Evolutionary conservation across 192 early-diverging fungal species (phyloP), one percentile per base, ranked within the genome.

Genomic region (Coemansia biformis): DNA sequence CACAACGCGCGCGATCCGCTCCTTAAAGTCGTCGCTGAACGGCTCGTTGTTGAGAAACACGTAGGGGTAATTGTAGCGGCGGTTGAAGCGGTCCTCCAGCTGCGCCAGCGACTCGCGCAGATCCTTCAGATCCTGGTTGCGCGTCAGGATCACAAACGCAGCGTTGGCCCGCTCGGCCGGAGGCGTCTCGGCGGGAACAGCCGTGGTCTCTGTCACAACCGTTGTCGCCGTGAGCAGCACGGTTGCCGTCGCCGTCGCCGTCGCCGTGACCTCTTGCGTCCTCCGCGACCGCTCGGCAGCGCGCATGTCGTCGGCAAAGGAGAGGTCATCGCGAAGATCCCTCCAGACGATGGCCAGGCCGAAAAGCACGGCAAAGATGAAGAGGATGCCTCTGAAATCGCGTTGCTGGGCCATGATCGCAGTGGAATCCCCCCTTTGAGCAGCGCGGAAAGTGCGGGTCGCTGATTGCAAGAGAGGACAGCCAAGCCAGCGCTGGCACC

Each of bases 11-110:
- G 12, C 28, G 41, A 78, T 86, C 24, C 62, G 51, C 1, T 65
- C 54, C 33, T 77, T 85, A 55, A 92, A 92, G 24, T 81, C 69
- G 17, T 86, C 75, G 19, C 80, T 76, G 51, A 92, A 90, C 8
- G 79, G 81, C 38, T 74, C 70, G 34, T 91, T 78, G 76, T 91
- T 92, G 28, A 92, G 68, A 51, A 91, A 86, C 6, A 92, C 77
- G 52, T 90, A 93, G 0, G 89, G 88, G 52, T 93, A 93, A 53
- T 81, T 56, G 69, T 85, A 84, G 8, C 70, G 65, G 37, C 53
- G 65, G 58, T 92, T 92, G 59, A 90, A 88, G 32, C 80, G 78
- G 28, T 77, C 60, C 54, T 92, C 86, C 18, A 92, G 79, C 56
- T 85, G 74, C 7, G 58, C 57, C 66, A 92, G 79, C 5, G 87